Percentiles rank a stretch among this genome's conserved stretches.
Conservation (phyloP, 768 basidiomycete genomes). For the Dendrothele bispora region DNA sequence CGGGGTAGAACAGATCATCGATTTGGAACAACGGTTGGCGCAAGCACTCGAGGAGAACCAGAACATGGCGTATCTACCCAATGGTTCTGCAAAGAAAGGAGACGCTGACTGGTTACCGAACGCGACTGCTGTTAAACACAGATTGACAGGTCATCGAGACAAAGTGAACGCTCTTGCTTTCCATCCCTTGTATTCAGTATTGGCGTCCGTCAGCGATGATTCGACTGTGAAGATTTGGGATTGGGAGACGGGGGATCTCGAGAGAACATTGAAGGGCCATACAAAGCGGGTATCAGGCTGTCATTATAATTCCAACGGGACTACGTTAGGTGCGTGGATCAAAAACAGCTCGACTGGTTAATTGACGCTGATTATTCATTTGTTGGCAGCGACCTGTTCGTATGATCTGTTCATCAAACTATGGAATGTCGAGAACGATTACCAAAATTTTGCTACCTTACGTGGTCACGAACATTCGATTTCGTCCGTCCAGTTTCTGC, state of each 20-base stretch:
- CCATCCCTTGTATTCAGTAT: conserved; percentile 80
- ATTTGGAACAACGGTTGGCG: conserved; percentile 83
- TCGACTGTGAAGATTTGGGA: conserved; percentile 93
- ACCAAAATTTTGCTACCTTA: conserved; percentile 48
- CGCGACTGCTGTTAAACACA: conserved; percentile 70
- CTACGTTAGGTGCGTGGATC: conserved; percentile 72
- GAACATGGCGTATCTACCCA: conserved; percentile 42
- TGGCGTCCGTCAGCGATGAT: conserved; percentile 88
- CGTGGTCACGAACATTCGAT: conserved; percentile 92
- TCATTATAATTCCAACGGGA: conserved; percentile 87
- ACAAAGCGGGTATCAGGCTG: conserved; percentile 87
- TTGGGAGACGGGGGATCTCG: conserved; percentile 94
- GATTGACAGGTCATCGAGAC: conserved; percentile 73
- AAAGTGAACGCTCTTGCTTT: conserved; percentile 81
- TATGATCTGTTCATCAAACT: conserved; percentile 36
- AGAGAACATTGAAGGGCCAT: conserved; percentile 89
- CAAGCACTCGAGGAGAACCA: conserved; percentile 72
- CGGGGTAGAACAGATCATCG: conserved; percentile 73
- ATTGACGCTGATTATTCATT: not conserved
- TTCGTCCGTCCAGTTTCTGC: conserved; percentile 82
- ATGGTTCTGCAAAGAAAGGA: conserved; percentile 18
- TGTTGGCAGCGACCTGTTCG: conserved; percentile 18
- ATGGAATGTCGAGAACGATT: conserved; percentile 35
- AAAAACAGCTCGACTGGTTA: no score
- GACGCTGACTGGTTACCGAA: conserved; percentile 72